phyloP scores from a whole-genome alignment of 169 alveolate species.

The Eimeria acervulina region DNA sequence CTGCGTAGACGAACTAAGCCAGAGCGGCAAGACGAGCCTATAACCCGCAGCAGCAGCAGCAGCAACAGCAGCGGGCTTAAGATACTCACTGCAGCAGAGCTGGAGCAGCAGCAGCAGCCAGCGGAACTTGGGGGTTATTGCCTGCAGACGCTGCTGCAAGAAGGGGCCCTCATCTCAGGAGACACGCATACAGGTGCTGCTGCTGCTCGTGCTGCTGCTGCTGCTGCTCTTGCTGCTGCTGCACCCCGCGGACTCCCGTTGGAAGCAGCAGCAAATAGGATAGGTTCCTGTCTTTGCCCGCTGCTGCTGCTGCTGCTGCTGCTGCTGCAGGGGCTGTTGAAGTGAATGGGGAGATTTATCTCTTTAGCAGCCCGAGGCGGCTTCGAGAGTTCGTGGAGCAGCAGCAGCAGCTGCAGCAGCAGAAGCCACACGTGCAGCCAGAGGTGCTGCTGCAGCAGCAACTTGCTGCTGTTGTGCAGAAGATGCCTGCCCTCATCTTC shows the following conservation, averaged over 20 bases:
- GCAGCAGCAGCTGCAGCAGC: constrained; percentile 50
- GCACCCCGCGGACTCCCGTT: too few relatives aligned
- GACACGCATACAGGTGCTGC: constrained; percentile 17
- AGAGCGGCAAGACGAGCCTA: constrained; percentile 7
- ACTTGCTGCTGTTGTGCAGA: background rate
- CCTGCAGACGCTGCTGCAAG: constrained; percentile 15
- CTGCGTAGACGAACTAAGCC: background rate
- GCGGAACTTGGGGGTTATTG: constrained; percentile 18
- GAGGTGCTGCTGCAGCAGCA: constrained; percentile 10
- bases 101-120: background rate
- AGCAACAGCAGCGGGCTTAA: background rate
- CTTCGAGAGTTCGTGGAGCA: background rate
- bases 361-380: constrained; percentile 24
- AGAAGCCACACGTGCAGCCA: background rate
- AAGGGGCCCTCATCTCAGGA: background rate
- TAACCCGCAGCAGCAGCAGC: background rate
- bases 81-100: background rate
- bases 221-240: background rate
- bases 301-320: too few relatives aligned
- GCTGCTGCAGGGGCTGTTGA: too few relatives aligned
- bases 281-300: too few relatives aligned
- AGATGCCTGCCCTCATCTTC: background rate
- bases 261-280: too few relatives aligned
- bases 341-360: background rate
- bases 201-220: background rate